These are phyloP conservation scores for Cyberlindnera americana DNA, from an alignment of 805 yeast genomes.

Conservation along the genomic window DNA sequence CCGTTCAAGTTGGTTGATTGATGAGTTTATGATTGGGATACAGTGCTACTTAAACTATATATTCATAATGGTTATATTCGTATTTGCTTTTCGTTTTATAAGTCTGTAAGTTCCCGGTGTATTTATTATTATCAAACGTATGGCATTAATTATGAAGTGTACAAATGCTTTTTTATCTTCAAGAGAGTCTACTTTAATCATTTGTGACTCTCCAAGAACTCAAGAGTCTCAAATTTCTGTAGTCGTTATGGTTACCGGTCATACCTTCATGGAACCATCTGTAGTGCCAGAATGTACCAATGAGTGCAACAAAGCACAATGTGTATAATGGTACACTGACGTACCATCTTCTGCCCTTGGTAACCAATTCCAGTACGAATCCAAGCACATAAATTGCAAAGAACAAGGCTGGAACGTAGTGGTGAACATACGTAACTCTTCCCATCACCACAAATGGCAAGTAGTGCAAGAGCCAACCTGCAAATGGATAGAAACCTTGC, in stretches of 20 bases:
- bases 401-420: constrained; percentile 90
- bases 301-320: constrained; percentile 45
- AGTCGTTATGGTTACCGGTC: constrained; percentile 51
- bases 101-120: no score
- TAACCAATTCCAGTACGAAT: constrained; percentile 27
- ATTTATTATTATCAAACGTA: no score
- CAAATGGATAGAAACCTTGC: constrained; percentile 80
- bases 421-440: constrained; percentile 95
- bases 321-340: constrained; percentile 37
- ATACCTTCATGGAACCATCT: constrained; percentile 80
- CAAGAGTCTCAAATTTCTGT: constrained; percentile 49
- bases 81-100: background rate
- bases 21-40: background rate
- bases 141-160: no score
- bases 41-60: background rate
- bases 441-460: constrained; percentile 91
- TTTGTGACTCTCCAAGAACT: constrained; percentile 46
- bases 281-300: constrained; percentile 56
- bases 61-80: background rate
- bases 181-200: background rate
- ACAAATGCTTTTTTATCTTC: no score
- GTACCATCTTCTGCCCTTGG: constrained; percentile 24
- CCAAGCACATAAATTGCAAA: constrained; percentile 77
- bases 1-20: constrained; percentile 35
- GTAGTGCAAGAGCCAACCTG: constrained; percentile 88